phyloP scores from a whole-genome alignment of 768 basidiomycete species.

The Butyriboletus loyo region DNA sequence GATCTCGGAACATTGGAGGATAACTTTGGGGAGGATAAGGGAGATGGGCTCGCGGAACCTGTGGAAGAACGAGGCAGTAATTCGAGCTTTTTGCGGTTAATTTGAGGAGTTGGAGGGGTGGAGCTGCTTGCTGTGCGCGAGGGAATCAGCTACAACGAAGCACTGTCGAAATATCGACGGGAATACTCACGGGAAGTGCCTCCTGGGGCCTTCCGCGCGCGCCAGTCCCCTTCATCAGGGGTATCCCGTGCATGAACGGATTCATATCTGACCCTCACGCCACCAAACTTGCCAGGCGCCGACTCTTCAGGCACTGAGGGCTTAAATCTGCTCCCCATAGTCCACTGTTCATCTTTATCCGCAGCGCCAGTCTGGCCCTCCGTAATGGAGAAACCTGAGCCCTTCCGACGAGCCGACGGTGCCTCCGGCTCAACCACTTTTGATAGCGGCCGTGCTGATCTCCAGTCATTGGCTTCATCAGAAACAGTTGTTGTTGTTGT shows the following conservation, averaged over 20 bases:
- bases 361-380: constrained; percentile 50
- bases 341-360: constrained; percentile 79
- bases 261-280: constrained; percentile 49
- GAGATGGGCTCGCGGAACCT: constrained; percentile 66
- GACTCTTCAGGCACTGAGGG: constrained; percentile 44
- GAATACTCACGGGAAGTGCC: constrained; percentile 62
- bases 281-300: constrained; percentile 42
- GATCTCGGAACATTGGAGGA: constrained; percentile 47
- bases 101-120: constrained; percentile 79
- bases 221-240: constrained; percentile 73
- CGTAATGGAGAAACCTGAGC: constrained; percentile 51
- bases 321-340: constrained; percentile 72
- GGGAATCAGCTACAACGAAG: constrained; percentile 9
- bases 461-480: constrained; percentile 69
- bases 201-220: constrained; percentile 44
- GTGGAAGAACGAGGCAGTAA: constrained; percentile 76
- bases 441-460: constrained; percentile 48
- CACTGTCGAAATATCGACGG: constrained; percentile 20
- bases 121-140: constrained; percentile 55
- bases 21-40: constrained; percentile 78
- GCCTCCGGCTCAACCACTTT: constrained; percentile 45
- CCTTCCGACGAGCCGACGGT: constrained; percentile 51
- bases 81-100: constrained; percentile 77
- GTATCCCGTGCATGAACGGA: constrained; percentile 49
- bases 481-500: too few species aligned